These are phyloP conservation scores for Fraxinus albicans DNA, from an alignment of 305 asterid species.

Conservation along the genomic window DNA sequence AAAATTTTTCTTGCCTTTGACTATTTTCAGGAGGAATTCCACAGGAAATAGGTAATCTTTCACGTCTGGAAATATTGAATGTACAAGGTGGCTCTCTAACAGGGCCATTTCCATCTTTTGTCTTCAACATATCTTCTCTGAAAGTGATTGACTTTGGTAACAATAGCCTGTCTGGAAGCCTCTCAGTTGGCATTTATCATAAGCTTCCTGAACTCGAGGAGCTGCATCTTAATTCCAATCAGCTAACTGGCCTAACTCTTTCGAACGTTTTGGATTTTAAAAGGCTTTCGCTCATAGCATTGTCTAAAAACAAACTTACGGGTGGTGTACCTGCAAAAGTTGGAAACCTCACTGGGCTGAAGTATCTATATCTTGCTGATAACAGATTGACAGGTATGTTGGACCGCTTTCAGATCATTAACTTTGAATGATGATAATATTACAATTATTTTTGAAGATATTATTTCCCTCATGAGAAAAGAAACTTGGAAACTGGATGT, in stretches of 20 bases:
- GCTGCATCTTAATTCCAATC: constrained; percentile 26
- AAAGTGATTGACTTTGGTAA: constrained; percentile 8
- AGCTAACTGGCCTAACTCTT: constrained; percentile 23
- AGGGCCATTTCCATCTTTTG: constrained; percentile 29
- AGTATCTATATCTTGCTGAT: not conserved
- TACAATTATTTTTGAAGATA: not conserved
- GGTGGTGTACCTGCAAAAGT: constrained; percentile 25
- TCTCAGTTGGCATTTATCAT: constrained; percentile 18
- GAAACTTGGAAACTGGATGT: not conserved
- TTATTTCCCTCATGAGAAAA: not conserved
- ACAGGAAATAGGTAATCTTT: constrained; percentile 28
- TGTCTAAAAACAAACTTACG: constrained; percentile 28
- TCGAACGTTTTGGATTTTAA: constrained; percentile 20
- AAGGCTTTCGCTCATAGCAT: constrained; percentile 11
- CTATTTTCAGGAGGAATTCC: constrained; percentile 4
- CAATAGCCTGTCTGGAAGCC: constrained; percentile 44
- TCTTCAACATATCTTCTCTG: constrained; percentile 25
- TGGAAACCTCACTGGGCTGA: constrained; percentile 33
- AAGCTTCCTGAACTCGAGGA: constrained; percentile 31
- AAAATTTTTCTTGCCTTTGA: constrained; percentile 13
- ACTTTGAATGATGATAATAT: not conserved
- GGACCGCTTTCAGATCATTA: not conserved
- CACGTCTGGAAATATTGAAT: constrained; percentile 28
- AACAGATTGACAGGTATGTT: constrained; percentile 20
- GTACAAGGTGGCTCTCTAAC: constrained; percentile 25